phyloP scores from a whole-genome alignment of 2,329 filamentous ascomycete genomes.

The Fusarium sp. region DNA sequence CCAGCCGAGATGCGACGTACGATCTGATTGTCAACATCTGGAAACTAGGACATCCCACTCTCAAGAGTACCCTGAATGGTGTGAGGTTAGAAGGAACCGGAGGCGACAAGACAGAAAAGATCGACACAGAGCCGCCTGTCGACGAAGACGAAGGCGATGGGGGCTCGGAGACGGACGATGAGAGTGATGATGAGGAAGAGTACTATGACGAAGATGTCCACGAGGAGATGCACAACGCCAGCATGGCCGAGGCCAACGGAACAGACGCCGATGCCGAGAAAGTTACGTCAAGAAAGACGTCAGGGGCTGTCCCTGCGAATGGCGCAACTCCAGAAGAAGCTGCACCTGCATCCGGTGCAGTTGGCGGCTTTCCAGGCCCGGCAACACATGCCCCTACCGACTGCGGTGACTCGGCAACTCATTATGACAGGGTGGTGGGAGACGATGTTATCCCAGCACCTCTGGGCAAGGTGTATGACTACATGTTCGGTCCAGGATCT shows the following conservation, averaged over 20 bases:
- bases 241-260: constrained; percentile 59
- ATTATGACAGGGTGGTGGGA: constrained; percentile 86
- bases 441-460: constrained; percentile 90
- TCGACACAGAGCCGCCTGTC: constrained; percentile 62
- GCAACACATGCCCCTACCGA: constrained; percentile 84
- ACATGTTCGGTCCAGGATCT: constrained; percentile 87
- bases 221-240: constrained; percentile 82
- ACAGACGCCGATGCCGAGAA: constrained; percentile 70
- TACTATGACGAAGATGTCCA: constrained; percentile 78
- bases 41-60: constrained; percentile 93
- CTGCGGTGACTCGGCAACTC: constrained; percentile 80
- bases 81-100: constrained; percentile 83
- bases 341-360: constrained; percentile 54
- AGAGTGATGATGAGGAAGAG: constrained; percentile 72
- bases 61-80: constrained; percentile 92
- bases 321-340: constrained; percentile 61
- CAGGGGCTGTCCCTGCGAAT: constrained; percentile 62
- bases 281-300: constrained; percentile 77
- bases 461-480: constrained; percentile 88
- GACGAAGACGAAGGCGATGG: constrained; percentile 59
- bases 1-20: constrained; percentile 94
- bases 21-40: constrained; percentile 98
- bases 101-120: constrained; percentile 92
- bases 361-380: constrained; percentile 85
- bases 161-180: constrained; percentile 66